These are phyloP conservation scores for Cicer yamashitae DNA, from an alignment of 306 rosid genomes.

Conservation along the genomic window DNA sequence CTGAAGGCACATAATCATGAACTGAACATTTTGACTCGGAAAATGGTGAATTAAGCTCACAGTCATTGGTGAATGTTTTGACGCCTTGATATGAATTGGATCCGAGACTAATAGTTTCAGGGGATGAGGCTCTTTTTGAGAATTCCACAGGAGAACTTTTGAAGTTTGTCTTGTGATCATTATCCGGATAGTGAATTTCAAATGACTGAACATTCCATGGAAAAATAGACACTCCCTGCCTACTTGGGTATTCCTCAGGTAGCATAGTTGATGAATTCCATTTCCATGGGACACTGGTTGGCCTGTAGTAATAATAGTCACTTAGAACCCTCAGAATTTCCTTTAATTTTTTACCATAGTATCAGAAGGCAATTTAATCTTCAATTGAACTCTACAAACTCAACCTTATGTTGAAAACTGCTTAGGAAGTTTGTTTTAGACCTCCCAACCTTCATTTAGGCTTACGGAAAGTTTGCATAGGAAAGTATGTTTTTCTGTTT, in stretches of 20 bases:
- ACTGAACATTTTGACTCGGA: conserved; percentile 62
- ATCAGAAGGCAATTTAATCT: background rate
- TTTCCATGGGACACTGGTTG: conserved; percentile 66
- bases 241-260: conserved; percentile 55
- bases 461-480: background rate
- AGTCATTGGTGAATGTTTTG: conserved; percentile 63
- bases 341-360: background rate
- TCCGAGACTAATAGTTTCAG: conserved; percentile 66
- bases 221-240: conserved; percentile 54
- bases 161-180: conserved; percentile 51
- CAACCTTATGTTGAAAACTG: conserved; percentile 3
- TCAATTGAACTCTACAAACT: background rate
- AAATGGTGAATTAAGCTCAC: conserved; percentile 68
- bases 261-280: conserved; percentile 63
- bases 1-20: conserved; percentile 47
- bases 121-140: conserved; percentile 70
- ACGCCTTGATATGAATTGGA: conserved; percentile 65
- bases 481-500: background rate
- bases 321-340: conserved; percentile 35
- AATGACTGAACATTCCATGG: conserved; percentile 46
- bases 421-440: background rate
- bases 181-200: conserved; percentile 56
- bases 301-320: conserved; percentile 57
- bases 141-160: conserved; percentile 61
- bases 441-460: background rate